These are phyloP conservation scores for Waltiozyma sp. DNA, from an alignment of 1,139 yeast species.

Conservation along the genomic window DNA sequence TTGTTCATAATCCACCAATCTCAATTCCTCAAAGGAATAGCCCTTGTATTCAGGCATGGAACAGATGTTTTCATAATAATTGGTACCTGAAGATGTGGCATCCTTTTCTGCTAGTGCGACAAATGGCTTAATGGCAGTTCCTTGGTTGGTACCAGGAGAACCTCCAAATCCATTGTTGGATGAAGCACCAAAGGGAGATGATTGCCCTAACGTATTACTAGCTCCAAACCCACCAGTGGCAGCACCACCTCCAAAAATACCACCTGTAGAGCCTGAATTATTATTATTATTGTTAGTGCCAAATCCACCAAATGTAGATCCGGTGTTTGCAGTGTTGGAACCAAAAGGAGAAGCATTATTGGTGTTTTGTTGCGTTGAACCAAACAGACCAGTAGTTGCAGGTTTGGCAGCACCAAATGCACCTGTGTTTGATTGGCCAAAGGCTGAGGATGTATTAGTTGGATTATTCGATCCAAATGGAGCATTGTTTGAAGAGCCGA, in stretches of 20 bases:
- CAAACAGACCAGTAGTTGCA: constrained; percentile 20
- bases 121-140: constrained; percentile 65
- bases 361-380: constrained; percentile 12
- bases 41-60: constrained; percentile 86
- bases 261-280: constrained; percentile 6
- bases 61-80: constrained; percentile 61
- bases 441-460: constrained; percentile 14
- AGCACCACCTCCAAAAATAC: constrained; percentile 3
- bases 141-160: constrained; percentile 39
- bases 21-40: constrained; percentile 76
- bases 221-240: constrained; percentile 5
- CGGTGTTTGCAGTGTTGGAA: constrained; percentile 11
- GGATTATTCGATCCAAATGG: constrained; percentile 21
- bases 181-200: constrained; percentile 10
- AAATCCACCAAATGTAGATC: constrained; percentile 3
- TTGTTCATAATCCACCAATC: constrained; percentile 72
- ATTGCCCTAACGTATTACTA: constrained; percentile 7
- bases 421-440: background rate
- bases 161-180: constrained; percentile 22
- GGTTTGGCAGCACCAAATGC: constrained; percentile 21
- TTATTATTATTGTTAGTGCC: constrained; percentile 9
- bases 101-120: constrained; percentile 66
- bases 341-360: constrained; percentile 22
- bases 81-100: constrained; percentile 38
- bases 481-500: constrained; percentile 20